Base-by-base conservation (phyloP, 208 protist genomes). In the Leishmania amazonensis region DNA sequence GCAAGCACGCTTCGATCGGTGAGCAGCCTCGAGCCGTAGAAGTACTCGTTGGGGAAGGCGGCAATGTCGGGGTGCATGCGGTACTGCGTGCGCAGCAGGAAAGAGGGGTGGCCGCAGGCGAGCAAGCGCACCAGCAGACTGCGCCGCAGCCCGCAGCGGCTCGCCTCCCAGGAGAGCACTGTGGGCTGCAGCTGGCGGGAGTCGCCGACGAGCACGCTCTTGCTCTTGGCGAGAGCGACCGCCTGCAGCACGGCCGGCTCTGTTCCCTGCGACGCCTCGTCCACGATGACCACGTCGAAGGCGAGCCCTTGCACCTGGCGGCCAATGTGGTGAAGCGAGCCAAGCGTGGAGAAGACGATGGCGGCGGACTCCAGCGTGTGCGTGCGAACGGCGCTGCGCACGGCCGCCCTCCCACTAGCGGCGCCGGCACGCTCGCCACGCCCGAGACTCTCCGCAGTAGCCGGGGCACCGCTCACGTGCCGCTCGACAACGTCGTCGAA, bases 221-320 rank as follows among this genome's bases (percentile, higher is more conserved):
- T 88, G 31, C 82, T 77, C 47, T 81, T 86, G 31, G 90, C 83
- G 35, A 96, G 81, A 57, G 90, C 81, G 31, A 98, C 80, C 21
- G 94, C 92, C 84, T 92, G 89, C 74, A 98, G 80, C 21, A 94
- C 86, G 60, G 95, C 92, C 45, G 95, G 94, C 82, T 99, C 96
- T 62, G 95, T 94, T 0, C 91, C 91, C 88, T 99, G 97, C 13
- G 96, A 95, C 6, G 94, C 94, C 87, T 99, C 97, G 85, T 99
- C 97, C 58, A 98, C 88, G 45, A 99, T 88, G 45, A 98, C 96
- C 0, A 91, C 81, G 78, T 97, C 95, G 78, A 96, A 97, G 42
- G 79, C 31, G 53, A 90, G 24, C 6, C 85, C 79, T 7, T 74
- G 24, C n/a, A 88, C 83, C 13, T 81, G 19, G 5, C 89, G 86